Conservation (phyloP, 257 asterid genomes). For the Gentiana macrophylla region DNA sequence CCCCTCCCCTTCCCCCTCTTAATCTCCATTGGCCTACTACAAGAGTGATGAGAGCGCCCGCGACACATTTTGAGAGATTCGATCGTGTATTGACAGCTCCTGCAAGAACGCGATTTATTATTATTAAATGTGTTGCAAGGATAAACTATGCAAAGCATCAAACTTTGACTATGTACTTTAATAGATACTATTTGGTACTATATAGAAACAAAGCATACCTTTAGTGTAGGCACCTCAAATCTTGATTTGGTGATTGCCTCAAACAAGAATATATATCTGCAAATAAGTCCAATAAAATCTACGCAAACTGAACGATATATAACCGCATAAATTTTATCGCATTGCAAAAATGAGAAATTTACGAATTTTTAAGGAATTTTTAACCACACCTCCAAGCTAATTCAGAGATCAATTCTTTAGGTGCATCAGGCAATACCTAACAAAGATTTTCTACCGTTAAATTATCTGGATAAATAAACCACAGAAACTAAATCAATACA, state of each 20-base stretch:
- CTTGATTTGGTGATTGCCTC: conserved; percentile 75
- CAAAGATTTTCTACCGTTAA: conserved; percentile 9
- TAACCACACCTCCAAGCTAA: conserved; percentile 76
- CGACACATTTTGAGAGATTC: no score
- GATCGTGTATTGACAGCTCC: no score
- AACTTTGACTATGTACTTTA: no score
- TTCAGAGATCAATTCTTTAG: conserved; percentile 77
- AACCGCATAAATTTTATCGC: neutral
- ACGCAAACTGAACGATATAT: neutral
- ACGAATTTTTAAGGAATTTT: neutral
- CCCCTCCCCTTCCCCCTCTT: no score
- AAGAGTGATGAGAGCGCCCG: no score
- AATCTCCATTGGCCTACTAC: no score
- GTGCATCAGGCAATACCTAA: conserved; percentile 91
- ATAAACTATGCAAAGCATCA: no score
- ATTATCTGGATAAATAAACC: conserved; percentile 3
- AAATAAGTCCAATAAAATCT: conserved; percentile 6
- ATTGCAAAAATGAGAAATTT: neutral
- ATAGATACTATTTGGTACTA: no score
- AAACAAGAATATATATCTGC: conserved; percentile 71
- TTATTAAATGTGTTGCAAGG: no score
- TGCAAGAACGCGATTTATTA: no score
- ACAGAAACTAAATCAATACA: neutral
- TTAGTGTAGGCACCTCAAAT: conserved; percentile 41
- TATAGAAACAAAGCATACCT: conserved; percentile 27